Conservation (phyloP, 2,329 filamentous ascomycete species). For the Stachybotrys chartarum region DNA sequence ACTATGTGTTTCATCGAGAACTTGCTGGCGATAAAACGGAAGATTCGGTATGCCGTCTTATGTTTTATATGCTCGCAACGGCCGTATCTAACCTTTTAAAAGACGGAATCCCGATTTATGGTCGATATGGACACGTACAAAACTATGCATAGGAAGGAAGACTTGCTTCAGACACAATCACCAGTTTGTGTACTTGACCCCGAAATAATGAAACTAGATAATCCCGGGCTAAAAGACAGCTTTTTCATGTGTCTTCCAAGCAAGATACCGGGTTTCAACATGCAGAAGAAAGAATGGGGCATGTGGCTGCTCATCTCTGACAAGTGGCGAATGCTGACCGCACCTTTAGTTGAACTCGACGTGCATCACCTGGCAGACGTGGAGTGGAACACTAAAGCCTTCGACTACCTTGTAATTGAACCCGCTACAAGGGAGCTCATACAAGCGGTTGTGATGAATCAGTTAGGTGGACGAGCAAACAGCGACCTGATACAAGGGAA, state of each 20-base stretch:
- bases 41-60: not conserved
- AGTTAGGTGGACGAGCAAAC: not conserved
- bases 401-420: not conserved
- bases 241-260: constrained; percentile 1
- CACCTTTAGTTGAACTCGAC: not conserved
- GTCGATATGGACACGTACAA: constrained; percentile 2
- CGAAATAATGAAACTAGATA: not conserved
- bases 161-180: not conserved
- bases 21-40: not conserved
- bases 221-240: not conserved
- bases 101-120: not conserved
- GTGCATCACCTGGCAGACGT: not conserved
- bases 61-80: not conserved
- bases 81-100: not conserved
- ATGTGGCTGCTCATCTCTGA: not conserved
- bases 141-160: not conserved
- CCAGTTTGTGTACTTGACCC: not conserved
- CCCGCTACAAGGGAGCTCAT: not conserved
- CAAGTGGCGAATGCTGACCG: not conserved
- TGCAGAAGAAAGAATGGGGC: constrained; percentile 2
- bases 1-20: not conserved
- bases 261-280: not conserved
- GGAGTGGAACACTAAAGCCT: not conserved
- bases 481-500: constrained; percentile 9
- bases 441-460: not conserved